These are phyloP conservation scores for Blastobotrys raffinosifermentans DNA, from an alignment of 1,139 yeast genomes.

Conservation along the genomic window DNA sequence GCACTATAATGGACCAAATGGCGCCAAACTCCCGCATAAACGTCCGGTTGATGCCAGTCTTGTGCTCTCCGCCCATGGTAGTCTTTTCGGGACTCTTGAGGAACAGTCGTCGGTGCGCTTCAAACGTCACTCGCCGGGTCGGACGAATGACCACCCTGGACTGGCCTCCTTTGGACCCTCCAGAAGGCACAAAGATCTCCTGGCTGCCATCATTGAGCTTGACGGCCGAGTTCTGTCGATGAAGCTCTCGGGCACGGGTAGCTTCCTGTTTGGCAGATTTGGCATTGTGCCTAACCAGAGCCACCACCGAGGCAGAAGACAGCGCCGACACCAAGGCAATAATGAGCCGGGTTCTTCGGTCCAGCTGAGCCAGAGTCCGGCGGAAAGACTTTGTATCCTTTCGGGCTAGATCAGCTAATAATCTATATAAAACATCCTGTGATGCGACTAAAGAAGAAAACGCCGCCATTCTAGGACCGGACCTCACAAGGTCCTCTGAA, in stretches of 20 bases:
- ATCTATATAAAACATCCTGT: constrained; percentile 1
- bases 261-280: constrained; percentile 3
- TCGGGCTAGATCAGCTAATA: constrained; percentile 11
- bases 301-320: constrained; percentile 7
- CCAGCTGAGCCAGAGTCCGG: constrained; percentile 7
- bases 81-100: constrained; percentile 25
- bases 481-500: too few relatives aligned
- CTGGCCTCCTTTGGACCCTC: constrained; percentile 37
- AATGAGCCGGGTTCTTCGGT: constrained; percentile 8
- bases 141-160: constrained; percentile 52
- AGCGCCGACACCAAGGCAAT: constrained; percentile 9
- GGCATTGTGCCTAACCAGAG: constrained; percentile 5
- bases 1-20: constrained; percentile 77
- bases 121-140: constrained; percentile 54
- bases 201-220: constrained; percentile 24
- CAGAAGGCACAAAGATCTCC: constrained; percentile 42
- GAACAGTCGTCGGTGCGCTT: constrained; percentile 62
- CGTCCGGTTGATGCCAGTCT: constrained; percentile 44
- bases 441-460: background rate
- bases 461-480: constrained; percentile 1
- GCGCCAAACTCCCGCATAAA: constrained; percentile 70
- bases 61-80: constrained; percentile 37
- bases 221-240: constrained; percentile 26
- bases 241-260: constrained; percentile 14
- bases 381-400: constrained; percentile 12